Percentiles rank a stretch among this genome's conserved stretches.
Evolutionary conservation across 2,329 filamentous ascomycete species (phyloP).

Genomic region (Furcasterigmium furcatum): DNA sequence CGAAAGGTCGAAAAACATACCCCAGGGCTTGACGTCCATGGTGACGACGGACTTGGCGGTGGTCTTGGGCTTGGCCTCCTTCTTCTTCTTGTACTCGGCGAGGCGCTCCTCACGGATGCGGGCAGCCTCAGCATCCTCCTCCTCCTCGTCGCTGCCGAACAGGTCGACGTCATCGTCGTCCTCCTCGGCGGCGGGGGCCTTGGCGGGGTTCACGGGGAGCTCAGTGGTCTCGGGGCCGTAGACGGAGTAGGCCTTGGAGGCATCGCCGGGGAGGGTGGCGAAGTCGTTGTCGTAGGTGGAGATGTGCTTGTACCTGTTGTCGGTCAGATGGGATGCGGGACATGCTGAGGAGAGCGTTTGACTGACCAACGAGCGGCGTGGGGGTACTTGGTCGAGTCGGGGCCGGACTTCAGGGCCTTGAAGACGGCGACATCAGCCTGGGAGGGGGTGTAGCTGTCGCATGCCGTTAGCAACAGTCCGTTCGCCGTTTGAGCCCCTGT

Average conservation of each 20-base stretch:
- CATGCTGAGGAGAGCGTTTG: not conserved
- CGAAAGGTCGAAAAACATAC: constrained; percentile 82
- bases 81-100: constrained; percentile 94
- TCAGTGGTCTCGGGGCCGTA: constrained; percentile 85
- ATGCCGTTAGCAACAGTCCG: not conserved
- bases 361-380: constrained; percentile 80
- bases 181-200: constrained; percentile 64
- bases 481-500: too few relatives aligned
- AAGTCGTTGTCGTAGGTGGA: constrained; percentile 91
- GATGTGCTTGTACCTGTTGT: constrained; percentile 80
- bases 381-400: constrained; percentile 83
- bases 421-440: constrained; percentile 96
- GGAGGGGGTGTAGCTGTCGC: constrained; percentile 58
- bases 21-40: constrained; percentile 97
- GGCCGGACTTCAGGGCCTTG: constrained; percentile 78
- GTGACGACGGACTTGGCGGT: constrained; percentile 96
- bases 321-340: not conserved
- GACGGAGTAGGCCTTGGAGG: constrained; percentile 80
- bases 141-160: constrained; percentile 91
- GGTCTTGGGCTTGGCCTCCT: constrained; percentile 87
- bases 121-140: constrained; percentile 86
- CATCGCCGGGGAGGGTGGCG: constrained; percentile 83
- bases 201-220: constrained; percentile 80
- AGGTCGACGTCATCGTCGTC: constrained; percentile 89
- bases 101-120: constrained; percentile 84